Evolutionary conservation across 2,329 filamentous ascomycete genomes (phyloP).

Genomic region (Penicillium sp.): DNA sequence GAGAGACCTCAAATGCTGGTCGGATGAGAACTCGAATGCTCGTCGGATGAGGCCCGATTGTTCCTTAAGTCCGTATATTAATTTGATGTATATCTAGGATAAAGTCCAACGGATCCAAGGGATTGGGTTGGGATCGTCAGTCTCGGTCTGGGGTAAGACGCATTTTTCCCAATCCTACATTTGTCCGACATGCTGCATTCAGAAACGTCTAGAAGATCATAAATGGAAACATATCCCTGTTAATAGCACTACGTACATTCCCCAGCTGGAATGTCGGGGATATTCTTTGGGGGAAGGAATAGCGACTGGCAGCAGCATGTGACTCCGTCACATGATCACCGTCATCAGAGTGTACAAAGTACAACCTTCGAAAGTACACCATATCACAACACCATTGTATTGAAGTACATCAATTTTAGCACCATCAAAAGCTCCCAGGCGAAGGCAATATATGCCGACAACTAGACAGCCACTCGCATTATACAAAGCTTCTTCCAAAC

Average conservation of each 20-base stretch:
- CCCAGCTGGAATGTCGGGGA: not conserved
- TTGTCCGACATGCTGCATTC: not conserved
- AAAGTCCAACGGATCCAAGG: not conserved
- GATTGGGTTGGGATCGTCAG: not conserved
- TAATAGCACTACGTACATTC: slow-evolving; percentile 3
- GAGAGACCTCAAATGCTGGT: too few relatives aligned
- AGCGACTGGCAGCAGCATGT: not conserved
- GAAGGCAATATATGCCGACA: too few relatives aligned
- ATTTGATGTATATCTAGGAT: not conserved
- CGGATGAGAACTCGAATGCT: not conserved
- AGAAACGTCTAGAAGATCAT: not conserved
- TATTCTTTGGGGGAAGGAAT: not conserved
- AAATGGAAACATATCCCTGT: not conserved
- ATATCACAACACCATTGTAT: not conserved
- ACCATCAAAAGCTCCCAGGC: not conserved
- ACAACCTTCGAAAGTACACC: not conserved
- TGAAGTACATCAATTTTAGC: not conserved
- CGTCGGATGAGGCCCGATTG: not conserved
- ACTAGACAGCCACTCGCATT: slow-evolving; percentile 9
- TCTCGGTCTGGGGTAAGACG: not conserved
- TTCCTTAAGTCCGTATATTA: not conserved
- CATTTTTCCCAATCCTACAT: not conserved
- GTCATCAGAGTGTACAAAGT: not conserved
- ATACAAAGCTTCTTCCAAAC: slow-evolving; percentile 5
- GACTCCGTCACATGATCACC: not conserved